These are phyloP conservation scores for Gyromitra esculenta DNA, from an alignment of 2,329 filamentous ascomycete species.

Conservation along the genomic window DNA sequence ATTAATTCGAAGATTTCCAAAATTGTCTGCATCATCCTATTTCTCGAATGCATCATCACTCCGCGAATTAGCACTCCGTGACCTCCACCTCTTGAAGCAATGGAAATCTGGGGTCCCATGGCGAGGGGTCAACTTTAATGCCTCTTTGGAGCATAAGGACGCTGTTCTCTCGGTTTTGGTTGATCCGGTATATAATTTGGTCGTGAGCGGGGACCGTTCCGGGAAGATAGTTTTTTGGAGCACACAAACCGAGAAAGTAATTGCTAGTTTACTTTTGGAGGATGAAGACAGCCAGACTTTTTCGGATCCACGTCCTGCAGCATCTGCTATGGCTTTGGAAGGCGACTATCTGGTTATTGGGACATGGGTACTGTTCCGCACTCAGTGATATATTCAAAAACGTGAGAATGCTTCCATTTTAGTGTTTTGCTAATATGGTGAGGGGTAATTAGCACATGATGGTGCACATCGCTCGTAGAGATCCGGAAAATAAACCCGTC, in stretches of 20 bases:
- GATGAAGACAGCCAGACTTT: slow-evolving; percentile 16
- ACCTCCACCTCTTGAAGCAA: slow-evolving; percentile 42
- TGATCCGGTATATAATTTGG: slow-evolving; percentile 41
- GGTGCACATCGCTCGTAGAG: slow-evolving; percentile 46
- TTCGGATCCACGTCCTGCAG: slow-evolving; percentile 23
- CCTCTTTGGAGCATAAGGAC: slow-evolving; percentile 37
- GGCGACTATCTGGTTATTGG: slow-evolving; percentile 45
- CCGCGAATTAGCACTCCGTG: slow-evolving; percentile 44
- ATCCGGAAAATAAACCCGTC: slow-evolving; percentile 22
- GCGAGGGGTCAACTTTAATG: slow-evolving; percentile 40
- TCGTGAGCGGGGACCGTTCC: slow-evolving; percentile 47
- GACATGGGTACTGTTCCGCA: slow-evolving; percentile 46
- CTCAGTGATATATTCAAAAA: background rate
- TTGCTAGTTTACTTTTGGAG: slow-evolving; percentile 39
- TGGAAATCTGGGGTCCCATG: slow-evolving; percentile 42
- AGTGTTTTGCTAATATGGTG: slow-evolving; percentile 27
- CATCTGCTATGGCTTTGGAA: slow-evolving; percentile 47
- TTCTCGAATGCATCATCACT: slow-evolving; percentile 42
- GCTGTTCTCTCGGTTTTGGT: slow-evolving; percentile 47
- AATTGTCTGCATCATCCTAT: slow-evolving; percentile 47
- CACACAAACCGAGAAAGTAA: slow-evolving; percentile 30
- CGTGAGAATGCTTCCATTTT: background rate
- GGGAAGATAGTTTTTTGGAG: slow-evolving; percentile 51
- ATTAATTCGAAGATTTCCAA: slow-evolving; percentile 43
- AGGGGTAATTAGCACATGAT: slow-evolving; percentile 36